These are phyloP conservation scores for Nadsonia starkeyi-henricii DNA, from an alignment of 1,139 yeast species.

Conservation along the genomic window DNA sequence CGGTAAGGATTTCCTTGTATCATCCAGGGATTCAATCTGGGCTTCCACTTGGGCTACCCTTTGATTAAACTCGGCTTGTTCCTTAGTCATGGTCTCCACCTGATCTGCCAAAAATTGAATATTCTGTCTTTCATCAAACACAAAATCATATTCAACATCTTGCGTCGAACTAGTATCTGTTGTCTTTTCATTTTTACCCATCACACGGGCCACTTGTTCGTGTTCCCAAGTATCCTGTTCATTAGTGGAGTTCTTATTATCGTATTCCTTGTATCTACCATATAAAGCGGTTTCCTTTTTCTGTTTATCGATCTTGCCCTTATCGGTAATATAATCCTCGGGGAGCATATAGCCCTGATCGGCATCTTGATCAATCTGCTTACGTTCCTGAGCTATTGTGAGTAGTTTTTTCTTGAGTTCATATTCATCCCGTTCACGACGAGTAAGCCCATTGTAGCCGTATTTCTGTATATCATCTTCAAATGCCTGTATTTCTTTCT, in stretches of 20 bases:
- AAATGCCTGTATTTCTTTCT: constrained; percentile 34
- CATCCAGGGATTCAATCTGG: constrained; percentile 30
- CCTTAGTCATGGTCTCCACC: constrained; percentile 15
- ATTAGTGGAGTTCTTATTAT: constrained; percentile 15
- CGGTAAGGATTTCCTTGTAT: constrained; percentile 55
- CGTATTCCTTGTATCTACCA: constrained; percentile 15
- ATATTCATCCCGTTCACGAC: constrained; percentile 38
- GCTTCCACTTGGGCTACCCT: constrained; percentile 30
- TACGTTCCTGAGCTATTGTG: constrained; percentile 30
- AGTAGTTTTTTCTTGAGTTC: constrained; percentile 36
- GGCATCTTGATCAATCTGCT: constrained; percentile 21
- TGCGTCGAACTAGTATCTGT: constrained; percentile 3
- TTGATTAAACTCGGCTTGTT: constrained; percentile 19
- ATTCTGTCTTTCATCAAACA: constrained; percentile 66
- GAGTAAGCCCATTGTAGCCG: constrained; percentile 38
- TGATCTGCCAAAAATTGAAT: constrained; percentile 46
- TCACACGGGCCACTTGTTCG: constrained; percentile 44
- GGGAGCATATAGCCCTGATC: constrained; percentile 38
- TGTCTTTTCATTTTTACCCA: constrained; percentile 4
- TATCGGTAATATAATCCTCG: constrained; percentile 37
- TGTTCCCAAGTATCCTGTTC: constrained; percentile 50
- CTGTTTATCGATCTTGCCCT: constrained; percentile 40
- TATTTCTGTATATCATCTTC: constrained; percentile 33
- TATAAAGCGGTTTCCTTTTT: constrained; percentile 33
- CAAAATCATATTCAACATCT: constrained; percentile 55